Evolutionary conservation across 2,329 filamentous ascomycete genomes (phyloP).

Genomic region (Ascosphaera apis): DNA sequence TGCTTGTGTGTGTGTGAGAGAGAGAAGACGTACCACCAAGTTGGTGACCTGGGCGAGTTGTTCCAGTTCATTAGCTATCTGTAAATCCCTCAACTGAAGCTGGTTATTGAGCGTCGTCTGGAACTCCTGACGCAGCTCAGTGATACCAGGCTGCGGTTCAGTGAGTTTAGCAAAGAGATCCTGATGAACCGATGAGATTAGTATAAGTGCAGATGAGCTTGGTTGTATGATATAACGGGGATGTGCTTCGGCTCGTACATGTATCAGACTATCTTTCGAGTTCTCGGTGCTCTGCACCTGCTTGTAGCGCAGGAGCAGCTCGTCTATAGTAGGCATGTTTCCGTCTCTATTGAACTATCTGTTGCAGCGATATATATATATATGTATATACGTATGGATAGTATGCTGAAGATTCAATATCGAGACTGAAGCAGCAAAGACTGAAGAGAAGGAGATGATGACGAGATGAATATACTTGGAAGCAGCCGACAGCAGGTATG

Average conservation of each 20-base stretch:
- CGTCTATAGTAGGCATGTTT: constrained; percentile 12
- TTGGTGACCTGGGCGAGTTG: too few relatives aligned
- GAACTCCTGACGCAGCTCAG: constrained; percentile 21
- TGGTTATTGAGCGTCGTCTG: constrained; percentile 5
- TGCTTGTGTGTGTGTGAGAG: constrained; percentile 15
- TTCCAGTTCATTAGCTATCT: too few relatives aligned
- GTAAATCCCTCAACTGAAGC: too few relatives aligned
- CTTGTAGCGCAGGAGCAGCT: constrained; percentile 21
- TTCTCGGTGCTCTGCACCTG: constrained; percentile 21
- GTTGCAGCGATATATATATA: constrained; percentile 2
- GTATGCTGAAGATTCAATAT: too few relatives aligned
- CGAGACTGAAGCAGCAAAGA: too few relatives aligned
- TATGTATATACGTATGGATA: too few relatives aligned
- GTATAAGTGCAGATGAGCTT: constrained; percentile 1
- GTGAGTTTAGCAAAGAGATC: constrained; percentile 1
- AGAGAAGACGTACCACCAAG: too few relatives aligned
- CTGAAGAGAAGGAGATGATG: too few relatives aligned
- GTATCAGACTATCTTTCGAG: constrained; percentile 24
- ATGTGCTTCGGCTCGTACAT: constrained; percentile 12
- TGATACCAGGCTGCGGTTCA: constrained; percentile 22
- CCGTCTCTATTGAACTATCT: constrained; percentile 3
- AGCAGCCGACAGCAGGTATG: too few relatives aligned
- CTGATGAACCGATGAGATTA: constrained; percentile 2
- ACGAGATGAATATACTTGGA: too few relatives aligned
- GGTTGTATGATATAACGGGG: neutral